Percentiles rank a stretch among this genome's conserved stretches.
These are phyloP conservation scores for Piper betle DNA, from an alignment of 164 flowering plant genomes.

Conservation along the genomic window DNA sequence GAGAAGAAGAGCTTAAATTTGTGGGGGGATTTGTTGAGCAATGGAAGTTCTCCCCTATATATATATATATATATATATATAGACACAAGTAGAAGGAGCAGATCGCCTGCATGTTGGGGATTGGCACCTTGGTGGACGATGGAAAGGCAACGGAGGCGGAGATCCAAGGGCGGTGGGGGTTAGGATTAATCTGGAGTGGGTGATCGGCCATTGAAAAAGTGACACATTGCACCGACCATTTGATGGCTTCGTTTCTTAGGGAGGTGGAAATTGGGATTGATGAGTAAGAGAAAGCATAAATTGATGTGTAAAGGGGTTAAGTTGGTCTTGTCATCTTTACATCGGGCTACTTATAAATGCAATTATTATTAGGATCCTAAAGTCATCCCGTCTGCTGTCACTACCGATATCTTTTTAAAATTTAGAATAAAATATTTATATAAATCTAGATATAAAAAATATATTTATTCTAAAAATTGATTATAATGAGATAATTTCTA, in stretches of 20 bases:
- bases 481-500: too few relatives aligned
- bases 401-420: too few relatives aligned
- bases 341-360: background rate
- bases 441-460: too few relatives aligned
- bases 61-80: too few relatives aligned
- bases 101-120: conserved; percentile 9
- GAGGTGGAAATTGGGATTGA: background rate
- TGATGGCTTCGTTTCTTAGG: background rate
- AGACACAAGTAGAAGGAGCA: background rate
- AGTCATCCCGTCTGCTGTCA: background rate
- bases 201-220: conserved; percentile 7
- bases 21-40: too few relatives aligned
- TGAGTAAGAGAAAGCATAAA: background rate
- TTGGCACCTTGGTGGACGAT: conserved; percentile 4
- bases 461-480: too few relatives aligned
- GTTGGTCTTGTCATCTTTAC: background rate
- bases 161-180: conserved; percentile 18
- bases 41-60: background rate
- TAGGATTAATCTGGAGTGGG: conserved; percentile 8
- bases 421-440: too few relatives aligned
- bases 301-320: background rate
- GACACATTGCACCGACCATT: conserved; percentile 38
- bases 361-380: background rate
- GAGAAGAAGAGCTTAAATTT: background rate
- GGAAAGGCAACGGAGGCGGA: background rate